phyloP scores from a whole-genome alignment of 257 asterid species.

The Plantago ovata region DNA sequence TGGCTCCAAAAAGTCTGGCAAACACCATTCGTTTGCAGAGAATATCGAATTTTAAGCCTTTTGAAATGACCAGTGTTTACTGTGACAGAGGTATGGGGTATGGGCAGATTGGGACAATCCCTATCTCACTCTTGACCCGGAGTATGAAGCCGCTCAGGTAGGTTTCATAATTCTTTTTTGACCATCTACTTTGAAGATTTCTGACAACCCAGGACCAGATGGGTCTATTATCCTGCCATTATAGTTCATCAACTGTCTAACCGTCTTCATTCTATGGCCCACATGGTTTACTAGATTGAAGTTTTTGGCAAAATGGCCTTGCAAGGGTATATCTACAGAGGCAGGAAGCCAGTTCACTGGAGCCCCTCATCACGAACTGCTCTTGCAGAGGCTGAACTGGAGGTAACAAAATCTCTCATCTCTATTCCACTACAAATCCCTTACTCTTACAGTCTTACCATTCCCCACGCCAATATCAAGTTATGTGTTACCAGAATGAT shows the following conservation, averaged over 20 bases:
- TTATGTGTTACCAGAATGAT: conserved; percentile 3
- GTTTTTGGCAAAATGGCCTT: conserved; percentile 93
- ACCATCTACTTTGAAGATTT: conserved; percentile 11
- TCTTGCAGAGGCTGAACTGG: conserved; percentile 98
- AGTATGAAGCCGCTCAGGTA: conserved; percentile 99
- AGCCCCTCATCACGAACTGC: conserved; percentile 98
- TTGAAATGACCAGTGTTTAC: conserved; percentile 19
- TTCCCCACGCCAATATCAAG: conserved; percentile 8
- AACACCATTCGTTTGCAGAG: too few species aligned
- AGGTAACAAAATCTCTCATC: conserved; percentile 42
- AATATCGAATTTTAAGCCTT: not conserved
- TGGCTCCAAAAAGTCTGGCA: too few species aligned
- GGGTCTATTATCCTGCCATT: not conserved
- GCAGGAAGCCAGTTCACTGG: conserved; percentile 99
- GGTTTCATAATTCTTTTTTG: conserved; percentile 11
- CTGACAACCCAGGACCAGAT: conserved; percentile 14
- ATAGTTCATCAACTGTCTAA: conserved; percentile 16
- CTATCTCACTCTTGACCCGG: conserved; percentile 98
- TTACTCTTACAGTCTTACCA: conserved; percentile 17
- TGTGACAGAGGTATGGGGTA: conserved; percentile 77
- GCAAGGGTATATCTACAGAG: conserved; percentile 88
- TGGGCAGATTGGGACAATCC: conserved; percentile 99
- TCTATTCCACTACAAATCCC: conserved; percentile 14
- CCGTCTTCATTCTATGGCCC: conserved; percentile 14
- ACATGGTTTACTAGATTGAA: conserved; percentile 62